Base-by-base conservation (phyloP, 495 filamentous ascomycete genomes). In the Podospora sp. region DNA sequence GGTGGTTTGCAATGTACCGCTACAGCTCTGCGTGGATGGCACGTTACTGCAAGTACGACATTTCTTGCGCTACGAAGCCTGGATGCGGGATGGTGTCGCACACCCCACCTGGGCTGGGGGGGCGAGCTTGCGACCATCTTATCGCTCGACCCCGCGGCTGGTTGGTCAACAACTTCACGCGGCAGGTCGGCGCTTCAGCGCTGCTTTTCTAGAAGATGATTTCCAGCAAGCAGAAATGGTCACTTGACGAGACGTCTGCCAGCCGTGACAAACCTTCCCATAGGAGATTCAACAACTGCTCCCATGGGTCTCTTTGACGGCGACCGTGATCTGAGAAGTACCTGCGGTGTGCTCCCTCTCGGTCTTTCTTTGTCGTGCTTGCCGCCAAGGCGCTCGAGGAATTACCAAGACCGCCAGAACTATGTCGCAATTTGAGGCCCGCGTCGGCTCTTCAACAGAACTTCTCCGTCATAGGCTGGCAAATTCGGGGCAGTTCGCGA, bases 401-500 rank as follows among this genome's bases (percentile, higher is more conserved):
- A 72, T 66, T 68, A 69, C 69, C 72, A 72, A 71, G 69, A 36
- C 60, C 35, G 68, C 59, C 59, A 60, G 59, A 66, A 60, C 59
- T 66, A 40, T 70, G 62, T 61, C 60, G 72, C 70, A 73, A 72
- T 70, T 72, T 69, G 64, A 65, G 46, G 64, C 33, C 66, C 71
- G 60, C 50, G 60, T 53, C 66, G 66, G 69, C 69, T 61, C 56
- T 53, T 61, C 49, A 27, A 35, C 36, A 59, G 35, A 27, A 29
- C 18, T 59, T 52, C 29, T 58, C 55, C 62, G 20, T 65, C 62
- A 57, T 21, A 25, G 46, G 26, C 29, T 61, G 62, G 62, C 53
- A 67, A 49, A 22, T 22, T 11, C 40, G 35, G 56, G 35, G 25
- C 62, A 65, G 24, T 35, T 35, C 16, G 21, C 29, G 6, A 35